Percentiles rank a stretch among this genome's conserved stretches.
Conservation (phyloP, 495 filamentous ascomycete species). For the Penicillium verhagenii region DNA sequence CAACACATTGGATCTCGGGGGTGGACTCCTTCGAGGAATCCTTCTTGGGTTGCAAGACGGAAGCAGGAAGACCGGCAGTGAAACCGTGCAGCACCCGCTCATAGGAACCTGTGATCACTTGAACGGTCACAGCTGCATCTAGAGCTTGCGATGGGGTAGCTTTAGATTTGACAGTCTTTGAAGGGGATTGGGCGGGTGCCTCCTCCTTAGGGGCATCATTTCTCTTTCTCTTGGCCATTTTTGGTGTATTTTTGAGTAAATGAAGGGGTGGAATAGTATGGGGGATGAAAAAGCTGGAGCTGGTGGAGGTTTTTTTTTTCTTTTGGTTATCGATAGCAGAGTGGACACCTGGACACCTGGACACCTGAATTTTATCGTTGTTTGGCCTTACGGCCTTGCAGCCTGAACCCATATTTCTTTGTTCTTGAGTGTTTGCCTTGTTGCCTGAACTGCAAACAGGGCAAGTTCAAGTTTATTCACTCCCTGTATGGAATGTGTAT, state of each 20-base stretch:
- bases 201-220: constrained; percentile 40
- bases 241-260: constrained; percentile 1
- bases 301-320: constrained; percentile 25
- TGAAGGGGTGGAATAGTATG: constrained; percentile 4
- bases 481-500: constrained; percentile 3
- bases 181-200: constrained; percentile 23
- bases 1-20: constrained; percentile 65
- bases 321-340: constrained; percentile 25
- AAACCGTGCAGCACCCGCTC: constrained; percentile 92
- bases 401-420: constrained; percentile 10
- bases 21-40: constrained; percentile 24
- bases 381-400: constrained; percentile 1
- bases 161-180: constrained; percentile 38
- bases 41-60: constrained; percentile 23
- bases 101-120: constrained; percentile 92
- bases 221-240: constrained; percentile 79
- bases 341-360: constrained; percentile 9
- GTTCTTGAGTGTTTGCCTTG: not conserved
- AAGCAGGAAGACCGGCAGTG: constrained; percentile 63
- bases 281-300: constrained; percentile 15
- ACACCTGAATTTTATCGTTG: not conserved
- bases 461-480: no score
- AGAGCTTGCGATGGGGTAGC: constrained; percentile 22
- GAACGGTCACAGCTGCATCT: constrained; percentile 58
- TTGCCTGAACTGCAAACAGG: constrained; percentile 1